Evolutionary conservation across 208 protist genomes (phyloP).

Genomic region (Angomonas ambiguus): DNA sequence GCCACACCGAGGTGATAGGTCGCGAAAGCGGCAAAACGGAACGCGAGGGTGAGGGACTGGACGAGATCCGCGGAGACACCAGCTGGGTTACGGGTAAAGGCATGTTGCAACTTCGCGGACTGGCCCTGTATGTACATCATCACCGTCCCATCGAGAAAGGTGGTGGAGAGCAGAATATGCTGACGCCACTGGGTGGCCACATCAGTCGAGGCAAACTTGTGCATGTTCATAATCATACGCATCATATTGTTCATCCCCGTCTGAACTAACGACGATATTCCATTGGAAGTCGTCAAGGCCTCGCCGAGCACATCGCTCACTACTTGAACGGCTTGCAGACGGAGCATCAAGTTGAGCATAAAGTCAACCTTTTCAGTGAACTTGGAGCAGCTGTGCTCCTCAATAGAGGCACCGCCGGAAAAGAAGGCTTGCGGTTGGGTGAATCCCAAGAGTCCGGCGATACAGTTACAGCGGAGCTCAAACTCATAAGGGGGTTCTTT

Average conservation of each 20-base stretch:
- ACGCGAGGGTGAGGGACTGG: slow-evolving; percentile 69
- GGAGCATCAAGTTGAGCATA: slow-evolving; percentile 82
- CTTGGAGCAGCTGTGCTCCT: slow-evolving; percentile 72
- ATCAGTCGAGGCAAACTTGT: slow-evolving; percentile 72
- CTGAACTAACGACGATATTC: slow-evolving; percentile 20
- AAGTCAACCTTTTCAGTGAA: slow-evolving; percentile 90
- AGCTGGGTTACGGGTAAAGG: slow-evolving; percentile 22
- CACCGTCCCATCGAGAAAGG: slow-evolving; percentile 70
- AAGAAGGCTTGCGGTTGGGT: slow-evolving; percentile 91
- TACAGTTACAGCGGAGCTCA: slow-evolving; percentile 86
- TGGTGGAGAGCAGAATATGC: slow-evolving; percentile 87
- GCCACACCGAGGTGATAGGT: slow-evolving; percentile 78
- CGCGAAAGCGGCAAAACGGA: slow-evolving; percentile 76
- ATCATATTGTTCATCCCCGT: slow-evolving; percentile 73
- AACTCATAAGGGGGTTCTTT: slow-evolving; percentile 91
- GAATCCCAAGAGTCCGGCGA: slow-evolving; percentile 81
- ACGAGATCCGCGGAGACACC: slow-evolving; percentile 44
- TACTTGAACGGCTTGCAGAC: slow-evolving; percentile 78
- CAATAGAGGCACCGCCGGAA: slow-evolving; percentile 36
- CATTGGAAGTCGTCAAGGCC: slow-evolving; percentile 30
- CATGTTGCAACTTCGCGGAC: slow-evolving; percentile 35
- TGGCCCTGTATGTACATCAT: slow-evolving; percentile 64
- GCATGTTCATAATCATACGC: slow-evolving; percentile 90
- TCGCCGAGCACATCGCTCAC: slow-evolving; percentile 78
- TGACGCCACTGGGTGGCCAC: slow-evolving; percentile 78